Conservation (phyloP, 768 basidiomycete genomes). For the Cubamyces sp. region DNA sequence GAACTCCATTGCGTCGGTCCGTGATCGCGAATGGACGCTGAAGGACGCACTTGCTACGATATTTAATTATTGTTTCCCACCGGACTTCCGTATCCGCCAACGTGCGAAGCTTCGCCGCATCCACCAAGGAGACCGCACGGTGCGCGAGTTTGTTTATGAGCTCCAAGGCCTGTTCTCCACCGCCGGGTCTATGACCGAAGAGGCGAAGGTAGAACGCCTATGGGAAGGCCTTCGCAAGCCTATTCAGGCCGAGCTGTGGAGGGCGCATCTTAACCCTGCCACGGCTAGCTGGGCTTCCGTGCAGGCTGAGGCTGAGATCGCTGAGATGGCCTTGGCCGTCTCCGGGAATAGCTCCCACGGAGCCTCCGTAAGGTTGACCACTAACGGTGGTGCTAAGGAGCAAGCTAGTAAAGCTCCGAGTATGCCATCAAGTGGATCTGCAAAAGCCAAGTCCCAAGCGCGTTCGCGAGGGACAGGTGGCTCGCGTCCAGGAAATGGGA, state of each 20-base stretch:
- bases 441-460: too few species aligned
- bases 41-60: not conserved
- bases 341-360: too few species aligned
- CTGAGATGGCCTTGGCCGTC: not conserved
- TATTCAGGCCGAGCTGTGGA: not conserved
- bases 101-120: not conserved
- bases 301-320: not conserved
- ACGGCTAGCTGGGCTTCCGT: not conserved
- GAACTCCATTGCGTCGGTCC: too few species aligned
- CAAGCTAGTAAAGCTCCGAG: not conserved
- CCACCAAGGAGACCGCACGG: not conserved
- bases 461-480: too few species aligned
- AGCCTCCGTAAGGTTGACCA: too few species aligned
- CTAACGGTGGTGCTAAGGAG: too few species aligned
- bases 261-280: not conserved
- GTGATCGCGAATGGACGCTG: too few species aligned
- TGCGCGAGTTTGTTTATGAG: not conserved
- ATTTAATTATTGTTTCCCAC: constrained; percentile 17
- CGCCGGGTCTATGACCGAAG: not conserved
- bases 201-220: not conserved
- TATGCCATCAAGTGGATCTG: too few species aligned
- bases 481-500: too few species aligned
- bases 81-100: not conserved
- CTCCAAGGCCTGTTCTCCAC: not conserved
- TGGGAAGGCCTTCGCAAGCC: not conserved